Base-by-base conservation (phyloP, 2,329 filamentous ascomycete genomes). In the Ophiostoma ulmi region DNA sequence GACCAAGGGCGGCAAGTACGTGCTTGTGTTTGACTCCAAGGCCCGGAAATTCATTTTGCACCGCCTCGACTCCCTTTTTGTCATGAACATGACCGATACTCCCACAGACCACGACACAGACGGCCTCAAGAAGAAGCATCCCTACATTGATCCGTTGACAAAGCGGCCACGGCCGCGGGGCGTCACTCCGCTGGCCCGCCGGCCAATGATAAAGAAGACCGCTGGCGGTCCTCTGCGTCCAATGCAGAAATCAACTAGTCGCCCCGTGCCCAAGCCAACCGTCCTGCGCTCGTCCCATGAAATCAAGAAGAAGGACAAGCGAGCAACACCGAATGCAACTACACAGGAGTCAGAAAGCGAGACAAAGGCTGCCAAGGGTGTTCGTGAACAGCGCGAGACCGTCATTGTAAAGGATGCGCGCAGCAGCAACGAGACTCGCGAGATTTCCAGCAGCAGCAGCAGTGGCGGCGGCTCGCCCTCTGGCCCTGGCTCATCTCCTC, bases 1-100 rank as follows among this genome's bases (percentile, higher is more conserved):
- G 70, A 84, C 82, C 35, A 83, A 84, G 72, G 83, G 85, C 71
- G 83, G 81, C 70, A 84, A 89, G 77, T 89, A 87, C 76, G 86
- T 89, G 52, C 85, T 97, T 69, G 86, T 94, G 71, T 95, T 94
- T 77, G 91, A 97, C 78, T 84, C 90, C 10, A 82, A 84, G 22
- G 88, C 87, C 69, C 88, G 94, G 76, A 90, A 86, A 70, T 95
- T 95, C 74, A 88, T 95, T 38, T 85, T 97, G 70, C 93, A 97
- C 81, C 88, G 88, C 69, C 83, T 97, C 70, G 88, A 92, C 77
- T 90, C 89, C n/a, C 89, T 89, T 55, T 91, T 97, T 80, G 90
- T 92, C 76, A 94, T 97, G 90, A 97, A 97, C 79, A 81, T 97
- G 70, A 88, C 87, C 69, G 87, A 85, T 70, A 88, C 88, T 17